Evolutionary conservation across 2,329 filamentous ascomycete genomes (phyloP).

Genomic region (Epichloe coenophiala): DNA sequence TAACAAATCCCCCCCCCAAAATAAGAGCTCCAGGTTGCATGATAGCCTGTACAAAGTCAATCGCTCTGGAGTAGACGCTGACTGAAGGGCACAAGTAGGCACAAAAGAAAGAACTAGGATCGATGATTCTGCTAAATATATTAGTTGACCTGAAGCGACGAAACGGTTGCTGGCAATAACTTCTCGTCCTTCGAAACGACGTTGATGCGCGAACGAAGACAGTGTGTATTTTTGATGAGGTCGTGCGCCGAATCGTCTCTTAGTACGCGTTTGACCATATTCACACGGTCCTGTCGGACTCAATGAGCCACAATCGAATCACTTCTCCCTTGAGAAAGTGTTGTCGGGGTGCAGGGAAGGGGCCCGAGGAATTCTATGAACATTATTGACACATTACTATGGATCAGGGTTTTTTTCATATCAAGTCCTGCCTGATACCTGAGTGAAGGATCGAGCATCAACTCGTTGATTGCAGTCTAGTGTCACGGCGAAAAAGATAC

Average conservation of each 20-base stretch:
- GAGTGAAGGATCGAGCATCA: too few relatives aligned
- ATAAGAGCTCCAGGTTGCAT: too few relatives aligned
- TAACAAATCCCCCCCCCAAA: too few relatives aligned
- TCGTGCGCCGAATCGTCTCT: background rate
- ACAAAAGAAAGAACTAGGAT: conserved; percentile 5
- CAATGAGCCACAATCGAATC: too few relatives aligned
- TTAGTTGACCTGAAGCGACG: background rate
- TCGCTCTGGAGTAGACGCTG: background rate
- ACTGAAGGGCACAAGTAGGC: background rate
- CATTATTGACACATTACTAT: too few relatives aligned
- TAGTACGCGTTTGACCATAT: background rate
- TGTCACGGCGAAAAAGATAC: too few relatives aligned
- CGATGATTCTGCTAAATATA: background rate
- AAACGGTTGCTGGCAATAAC: too few relatives aligned
- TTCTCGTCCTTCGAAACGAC: background rate
- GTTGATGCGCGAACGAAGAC: background rate
- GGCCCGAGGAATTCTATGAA: too few relatives aligned
- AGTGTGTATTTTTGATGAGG: background rate
- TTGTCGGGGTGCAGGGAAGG: too few relatives aligned
- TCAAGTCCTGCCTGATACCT: too few relatives aligned
- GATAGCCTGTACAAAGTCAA: background rate
- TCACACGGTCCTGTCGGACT: background rate
- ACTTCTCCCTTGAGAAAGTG: background rate
- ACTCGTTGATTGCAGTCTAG: too few relatives aligned
- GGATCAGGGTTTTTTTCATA: too few relatives aligned